A percentile compares a stretch with the other conserved stretches of the same genome.
phyloP scores from a whole-genome alignment of 2,329 filamentous ascomycete genomes.

The Ceratocystis variospora region DNA sequence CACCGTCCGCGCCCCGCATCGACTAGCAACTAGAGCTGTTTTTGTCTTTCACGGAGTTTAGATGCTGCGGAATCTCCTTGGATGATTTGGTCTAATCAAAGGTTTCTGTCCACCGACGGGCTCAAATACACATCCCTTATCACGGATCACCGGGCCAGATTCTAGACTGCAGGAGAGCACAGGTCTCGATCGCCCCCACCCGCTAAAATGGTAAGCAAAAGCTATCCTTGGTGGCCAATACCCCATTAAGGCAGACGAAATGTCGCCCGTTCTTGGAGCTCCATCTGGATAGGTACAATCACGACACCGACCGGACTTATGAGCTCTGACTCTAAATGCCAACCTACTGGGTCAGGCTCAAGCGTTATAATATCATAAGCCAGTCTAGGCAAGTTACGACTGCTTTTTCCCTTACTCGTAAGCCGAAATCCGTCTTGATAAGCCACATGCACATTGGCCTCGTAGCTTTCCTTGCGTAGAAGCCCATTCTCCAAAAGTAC shows the following conservation, averaged over 20 bases:
- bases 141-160: too few species aligned
- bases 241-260: too few species aligned
- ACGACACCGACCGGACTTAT: neutral
- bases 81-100: neutral
- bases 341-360: neutral
- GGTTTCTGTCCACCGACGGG: neutral
- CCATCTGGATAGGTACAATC: too few species aligned
- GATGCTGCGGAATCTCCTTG: neutral
- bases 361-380: neutral
- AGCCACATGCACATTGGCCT: neutral
- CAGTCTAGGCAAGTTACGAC: neutral
- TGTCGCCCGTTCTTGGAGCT: too few species aligned
- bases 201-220: too few species aligned
- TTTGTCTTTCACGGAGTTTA: neutral
- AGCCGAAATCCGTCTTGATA: neutral
- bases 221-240: too few species aligned
- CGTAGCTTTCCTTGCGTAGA: neutral
- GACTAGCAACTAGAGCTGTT: neutral
- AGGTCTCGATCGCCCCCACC: neutral
- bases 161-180: too few species aligned
- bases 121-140: neutral
- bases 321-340: neutral
- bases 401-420: neutral
- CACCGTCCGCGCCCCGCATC: neutral
- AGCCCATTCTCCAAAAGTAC: neutral